Conservation (phyloP, 2,329 filamentous ascomycete species). For the Trichoderma citrinoviride region DNA sequence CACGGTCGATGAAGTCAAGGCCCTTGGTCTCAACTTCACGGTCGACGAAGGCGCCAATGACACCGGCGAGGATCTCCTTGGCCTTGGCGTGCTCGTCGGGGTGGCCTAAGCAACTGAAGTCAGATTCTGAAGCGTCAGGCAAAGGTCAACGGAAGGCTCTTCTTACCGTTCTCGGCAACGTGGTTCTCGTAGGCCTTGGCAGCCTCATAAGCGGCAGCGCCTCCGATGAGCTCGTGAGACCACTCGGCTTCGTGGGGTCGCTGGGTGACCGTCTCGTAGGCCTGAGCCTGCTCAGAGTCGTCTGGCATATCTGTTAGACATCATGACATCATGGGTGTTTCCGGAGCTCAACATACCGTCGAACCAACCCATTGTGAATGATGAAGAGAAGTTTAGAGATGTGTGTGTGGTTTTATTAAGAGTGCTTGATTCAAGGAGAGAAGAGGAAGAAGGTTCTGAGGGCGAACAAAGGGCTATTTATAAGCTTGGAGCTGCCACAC, state of each 20-base stretch:
- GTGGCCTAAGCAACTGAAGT: conserved; percentile 24
- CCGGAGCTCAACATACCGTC: conserved; percentile 22
- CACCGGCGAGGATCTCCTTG: conserved; percentile 33
- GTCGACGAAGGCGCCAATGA: conserved; percentile 34
- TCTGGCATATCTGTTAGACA: conserved; percentile 19
- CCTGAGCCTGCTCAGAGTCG: conserved; percentile 27
- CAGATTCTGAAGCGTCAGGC: background rate
- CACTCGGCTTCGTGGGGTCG: conserved; percentile 34
- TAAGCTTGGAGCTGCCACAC: conserved; percentile 20
- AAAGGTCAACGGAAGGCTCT: too few species aligned
- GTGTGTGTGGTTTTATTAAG: background rate
- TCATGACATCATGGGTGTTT: background rate
- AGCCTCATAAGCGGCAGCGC: conserved; percentile 34
- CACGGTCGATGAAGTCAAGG: conserved; percentile 30
- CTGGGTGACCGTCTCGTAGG: conserved; percentile 30
- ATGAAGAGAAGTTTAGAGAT: conserved; percentile 10
- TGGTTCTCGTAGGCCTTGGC: conserved; percentile 36
- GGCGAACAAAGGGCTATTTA: conserved; percentile 12
- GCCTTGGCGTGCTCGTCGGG: conserved; percentile 31
- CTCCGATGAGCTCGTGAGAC: conserved; percentile 33
- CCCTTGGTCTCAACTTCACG: conserved; percentile 34
- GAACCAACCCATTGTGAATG: conserved; percentile 28
- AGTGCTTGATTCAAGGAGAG: conserved; percentile 3
- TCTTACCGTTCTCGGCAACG: conserved; percentile 28
- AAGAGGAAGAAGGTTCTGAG: background rate